Base-by-base conservation (phyloP, 495 filamentous ascomycete species). In the Annulohypoxylon maeteangense region DNA sequence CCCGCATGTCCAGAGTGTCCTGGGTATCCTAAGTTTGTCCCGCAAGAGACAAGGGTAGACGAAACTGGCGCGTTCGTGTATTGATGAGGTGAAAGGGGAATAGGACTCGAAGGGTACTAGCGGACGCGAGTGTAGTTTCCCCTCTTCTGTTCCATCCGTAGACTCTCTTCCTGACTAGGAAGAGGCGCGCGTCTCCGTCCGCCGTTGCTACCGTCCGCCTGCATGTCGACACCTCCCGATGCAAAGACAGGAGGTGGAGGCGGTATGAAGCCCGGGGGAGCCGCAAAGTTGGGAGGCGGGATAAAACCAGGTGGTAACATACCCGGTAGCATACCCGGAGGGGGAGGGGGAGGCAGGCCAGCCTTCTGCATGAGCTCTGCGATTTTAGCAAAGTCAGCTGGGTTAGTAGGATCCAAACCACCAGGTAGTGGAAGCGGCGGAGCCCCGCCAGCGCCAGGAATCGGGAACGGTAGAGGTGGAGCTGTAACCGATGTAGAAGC, bases 91-190 rank as follows among this genome's bases (percentile, higher is more conserved):
- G 14, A 45, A 42, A 4, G 20, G n/a, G 16, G 20, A 12, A 22
- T 14, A 38, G 20, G 22, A 18, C 50, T 44, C 32, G 51, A 54
- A n/a, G 50, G 51, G 16, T 18, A 18, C 71, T 83, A 87, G 71
- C 86, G 80, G 12, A 81, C 78, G 62, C 83, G 75, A 55, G 86
- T 87, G 74, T 87, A 92, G 67, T 89, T 85, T 14, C 90, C 90
- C 65, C 82, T 85, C 72, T 83, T 84, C 82, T 93, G 90, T 78
- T 93, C 91, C 83, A 90, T 88, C 69, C 87, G 85, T 76, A 94
- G 76, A 75, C 91, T 93, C 74, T 95, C 93, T 74, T 93, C 88
- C 78, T 95, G 92, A 76, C 92, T 94, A 7, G 92, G 92, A 57
- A 94, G 78, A 32, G 92, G 92, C 5, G 84, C 90, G 60, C 91